phyloP scores from a whole-genome alignment of 441 rosid genomes.

The Bruguiera hainesii region DNA sequence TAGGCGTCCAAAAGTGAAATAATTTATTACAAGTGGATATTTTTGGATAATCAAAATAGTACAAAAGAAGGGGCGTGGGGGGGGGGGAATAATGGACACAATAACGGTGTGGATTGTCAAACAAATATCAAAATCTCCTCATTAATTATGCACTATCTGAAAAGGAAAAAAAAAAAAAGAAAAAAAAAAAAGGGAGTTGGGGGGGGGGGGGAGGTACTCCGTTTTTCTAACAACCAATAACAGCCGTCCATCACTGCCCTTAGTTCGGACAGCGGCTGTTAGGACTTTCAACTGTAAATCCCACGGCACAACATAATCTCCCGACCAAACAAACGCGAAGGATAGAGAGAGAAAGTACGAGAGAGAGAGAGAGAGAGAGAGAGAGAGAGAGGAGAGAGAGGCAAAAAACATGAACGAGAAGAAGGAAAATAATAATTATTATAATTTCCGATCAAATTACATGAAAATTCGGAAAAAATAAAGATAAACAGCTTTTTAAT shows the following conservation, averaged over 20 bases:
- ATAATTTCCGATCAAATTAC: too few relatives aligned
- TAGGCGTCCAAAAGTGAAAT: too few relatives aligned
- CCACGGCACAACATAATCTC: conserved; percentile 15
- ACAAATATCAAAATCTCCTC: too few relatives aligned
- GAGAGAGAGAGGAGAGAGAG: not conserved
- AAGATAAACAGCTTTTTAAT: not conserved
- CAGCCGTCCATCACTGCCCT: not conserved
- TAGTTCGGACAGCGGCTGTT: not conserved
- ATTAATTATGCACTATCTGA: not conserved
- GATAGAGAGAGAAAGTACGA: conserved; percentile 19
- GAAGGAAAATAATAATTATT: not conserved
- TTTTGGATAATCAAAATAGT: too few relatives aligned
- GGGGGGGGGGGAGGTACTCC: too few relatives aligned
- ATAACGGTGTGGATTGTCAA: too few relatives aligned
- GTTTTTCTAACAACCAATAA: too few relatives aligned
- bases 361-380: not conserved
- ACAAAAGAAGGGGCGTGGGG: too few relatives aligned
- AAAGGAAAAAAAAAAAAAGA: not conserved
- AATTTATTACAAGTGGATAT: too few relatives aligned
- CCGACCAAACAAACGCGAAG: conserved; percentile 13
- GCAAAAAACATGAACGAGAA: not conserved
- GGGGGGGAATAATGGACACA: too few relatives aligned
- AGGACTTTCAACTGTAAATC: conserved; percentile 12
- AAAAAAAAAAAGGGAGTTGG: not conserved
- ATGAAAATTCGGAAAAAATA: too few relatives aligned